Percentiles rank a stretch among this genome's conserved stretches.
These are phyloP conservation scores for Pythium sp. DNA, from an alignment of 352 stramenopile genomes.

Conservation along the genomic window DNA sequence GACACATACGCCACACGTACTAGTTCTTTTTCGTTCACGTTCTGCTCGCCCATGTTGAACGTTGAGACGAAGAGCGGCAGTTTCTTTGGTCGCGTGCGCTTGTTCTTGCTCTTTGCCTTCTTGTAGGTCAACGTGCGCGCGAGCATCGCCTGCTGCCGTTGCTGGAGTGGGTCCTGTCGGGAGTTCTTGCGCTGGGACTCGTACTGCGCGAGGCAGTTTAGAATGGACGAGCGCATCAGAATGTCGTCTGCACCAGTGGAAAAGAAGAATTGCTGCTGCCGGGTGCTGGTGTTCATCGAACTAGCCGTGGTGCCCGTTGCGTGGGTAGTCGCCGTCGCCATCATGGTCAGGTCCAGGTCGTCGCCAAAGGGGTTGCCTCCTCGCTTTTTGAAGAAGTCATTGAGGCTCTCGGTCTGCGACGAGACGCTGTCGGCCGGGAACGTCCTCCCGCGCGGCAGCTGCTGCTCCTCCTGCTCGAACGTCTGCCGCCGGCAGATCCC, in stretches of 20 bases:
- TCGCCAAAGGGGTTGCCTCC: constrained; percentile 11
- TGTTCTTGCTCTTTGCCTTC: constrained; percentile 6
- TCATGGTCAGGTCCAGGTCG: constrained; percentile 19
- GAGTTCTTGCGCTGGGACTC: constrained; percentile 12
- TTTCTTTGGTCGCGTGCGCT: constrained; percentile 27
- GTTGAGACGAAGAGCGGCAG: constrained; percentile 75
- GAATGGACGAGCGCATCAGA: constrained; percentile 18
- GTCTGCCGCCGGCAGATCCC: constrained; percentile 43
- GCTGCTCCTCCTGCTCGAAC: constrained; percentile 8
- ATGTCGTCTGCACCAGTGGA: constrained; percentile 11
- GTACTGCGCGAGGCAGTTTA: constrained; percentile 2
- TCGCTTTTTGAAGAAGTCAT: constrained; percentile 35
- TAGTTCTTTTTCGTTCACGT: constrained; percentile 52
- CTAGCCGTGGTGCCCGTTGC: background rate
- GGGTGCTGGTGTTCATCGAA: background rate
- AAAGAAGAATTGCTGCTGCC: constrained; percentile 5
- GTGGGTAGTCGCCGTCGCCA: constrained; percentile 4
- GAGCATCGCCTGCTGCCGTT: background rate
- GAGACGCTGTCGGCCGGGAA: constrained; percentile 43
- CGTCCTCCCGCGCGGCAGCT: constrained; percentile 22
- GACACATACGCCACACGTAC: constrained; percentile 22
- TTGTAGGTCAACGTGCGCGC: constrained; percentile 7
- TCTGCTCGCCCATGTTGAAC: constrained; percentile 87
- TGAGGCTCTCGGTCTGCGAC: constrained; percentile 37
- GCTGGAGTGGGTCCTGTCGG: background rate